Evolutionary conservation across 345 rosid species (phyloP).

Genomic region (Balakata baccata): DNA sequence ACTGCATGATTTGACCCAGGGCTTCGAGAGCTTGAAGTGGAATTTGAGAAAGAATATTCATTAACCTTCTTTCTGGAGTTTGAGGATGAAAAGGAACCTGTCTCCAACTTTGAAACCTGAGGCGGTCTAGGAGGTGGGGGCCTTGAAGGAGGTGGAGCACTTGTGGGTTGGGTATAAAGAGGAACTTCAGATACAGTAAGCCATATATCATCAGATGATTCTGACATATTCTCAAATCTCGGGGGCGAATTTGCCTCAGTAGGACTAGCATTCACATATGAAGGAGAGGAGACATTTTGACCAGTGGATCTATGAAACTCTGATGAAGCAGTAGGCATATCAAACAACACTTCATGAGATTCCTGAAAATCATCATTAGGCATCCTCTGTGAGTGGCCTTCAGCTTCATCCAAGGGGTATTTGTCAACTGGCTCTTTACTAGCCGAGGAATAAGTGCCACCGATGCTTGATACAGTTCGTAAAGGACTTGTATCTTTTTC

Average conservation of each 20-base stretch:
- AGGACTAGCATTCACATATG: conserved; percentile 36
- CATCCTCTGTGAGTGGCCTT: conserved; percentile 35
- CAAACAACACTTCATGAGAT: conserved; percentile 44
- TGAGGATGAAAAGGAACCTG: conserved; percentile 36
- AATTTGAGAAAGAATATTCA: conserved; percentile 45
- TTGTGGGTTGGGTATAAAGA: conserved; percentile 74
- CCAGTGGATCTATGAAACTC: conserved; percentile 36
- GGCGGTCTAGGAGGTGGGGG: conserved; percentile 96
- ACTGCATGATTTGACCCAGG: conserved; percentile 39
- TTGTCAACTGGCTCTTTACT: conserved; percentile 41
- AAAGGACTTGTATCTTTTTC: conserved; percentile 48
- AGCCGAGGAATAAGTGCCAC: conserved; percentile 38
- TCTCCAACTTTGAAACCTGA: conserved; percentile 40
- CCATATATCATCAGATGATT: conserved; percentile 74
- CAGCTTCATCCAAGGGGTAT: conserved; percentile 36
- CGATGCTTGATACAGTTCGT: conserved; percentile 37
- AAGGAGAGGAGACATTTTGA: conserved; percentile 45
- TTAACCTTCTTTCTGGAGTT: conserved; percentile 50
- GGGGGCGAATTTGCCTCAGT: conserved; percentile 43
- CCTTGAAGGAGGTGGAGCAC: conserved; percentile 89
- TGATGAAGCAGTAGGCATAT: conserved; percentile 37
- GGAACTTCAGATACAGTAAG: conserved; percentile 93
- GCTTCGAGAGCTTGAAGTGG: conserved; percentile 44
- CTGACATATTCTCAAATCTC: conserved; percentile 48
- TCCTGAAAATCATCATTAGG: conserved; percentile 42